phyloP scores from a whole-genome alignment of 345 rosid species.

The Eucalyptus erythrocorys region DNA sequence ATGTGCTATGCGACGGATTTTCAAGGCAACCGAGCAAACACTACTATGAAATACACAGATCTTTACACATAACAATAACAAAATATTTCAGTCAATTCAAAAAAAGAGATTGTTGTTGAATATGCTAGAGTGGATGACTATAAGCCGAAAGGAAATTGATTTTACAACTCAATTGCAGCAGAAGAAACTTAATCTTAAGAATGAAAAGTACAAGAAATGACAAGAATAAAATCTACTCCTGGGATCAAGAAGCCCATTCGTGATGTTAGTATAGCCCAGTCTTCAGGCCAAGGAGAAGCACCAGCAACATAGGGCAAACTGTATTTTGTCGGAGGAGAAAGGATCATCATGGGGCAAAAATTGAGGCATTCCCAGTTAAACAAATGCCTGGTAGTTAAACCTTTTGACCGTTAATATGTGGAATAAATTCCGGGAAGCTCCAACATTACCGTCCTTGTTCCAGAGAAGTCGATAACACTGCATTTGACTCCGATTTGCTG shows the following conservation, averaged over 20 bases:
- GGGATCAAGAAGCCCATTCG: neutral
- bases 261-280: neutral
- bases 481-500: conserved; percentile 16
- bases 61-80: neutral
- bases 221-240: neutral
- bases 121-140: neutral
- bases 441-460: neutral
- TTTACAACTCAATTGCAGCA: neutral
- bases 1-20: neutral
- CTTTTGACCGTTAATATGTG: neutral
- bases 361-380: neutral
- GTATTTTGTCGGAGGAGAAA: neutral
- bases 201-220: neutral
- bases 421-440: neutral
- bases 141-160: neutral
- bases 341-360: neutral
- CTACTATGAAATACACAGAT: neutral
- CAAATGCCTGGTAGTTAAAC: neutral
- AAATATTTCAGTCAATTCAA: neutral
- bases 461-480: neutral
- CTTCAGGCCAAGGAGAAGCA: neutral
- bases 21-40: neutral
- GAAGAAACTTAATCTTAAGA: neutral
- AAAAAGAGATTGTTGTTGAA: neutral
- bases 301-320: neutral